Percentiles rank a stretch among this genome's conserved stretches.
Evolutionary conservation across 192 early-diverging fungal genomes (phyloP).

Genomic region (Umbelopsis sp.): DNA sequence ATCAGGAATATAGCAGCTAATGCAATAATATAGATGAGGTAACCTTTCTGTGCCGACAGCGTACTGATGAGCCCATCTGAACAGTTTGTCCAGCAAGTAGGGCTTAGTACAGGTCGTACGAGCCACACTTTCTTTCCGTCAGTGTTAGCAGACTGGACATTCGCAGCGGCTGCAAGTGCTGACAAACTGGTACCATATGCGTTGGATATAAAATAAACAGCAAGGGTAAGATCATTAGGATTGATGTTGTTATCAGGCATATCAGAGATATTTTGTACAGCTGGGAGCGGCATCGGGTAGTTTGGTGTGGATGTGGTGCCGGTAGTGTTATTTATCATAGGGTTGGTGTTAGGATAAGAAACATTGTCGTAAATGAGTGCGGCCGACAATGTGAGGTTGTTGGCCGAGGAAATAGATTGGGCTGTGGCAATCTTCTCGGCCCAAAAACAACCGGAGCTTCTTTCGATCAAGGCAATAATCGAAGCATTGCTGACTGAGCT

Average conservation of each 20-base stretch:
- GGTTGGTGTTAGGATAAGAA: slow-evolving; percentile 10
- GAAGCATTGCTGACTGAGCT: slow-evolving; percentile 10
- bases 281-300: not conserved
- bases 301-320: not conserved
- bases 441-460: slow-evolving; percentile 30
- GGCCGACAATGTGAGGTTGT: slow-evolving; percentile 12
- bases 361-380: slow-evolving; percentile 28
- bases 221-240: not conserved
- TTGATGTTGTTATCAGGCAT: slow-evolving; percentile 32
- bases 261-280: not conserved
- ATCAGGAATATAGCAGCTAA: slow-evolving; percentile 28
- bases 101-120: not conserved
- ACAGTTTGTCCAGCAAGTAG: not conserved
- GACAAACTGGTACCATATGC: slow-evolving; percentile 22
- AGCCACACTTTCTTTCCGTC: not conserved
- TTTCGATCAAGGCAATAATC: slow-evolving; percentile 22
- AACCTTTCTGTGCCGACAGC: slow-evolving; percentile 7
- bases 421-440: slow-evolving; percentile 23
- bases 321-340: not conserved
- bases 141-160: not conserved
- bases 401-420: slow-evolving; percentile 10
- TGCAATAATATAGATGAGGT: slow-evolving; percentile 32
- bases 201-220: slow-evolving; percentile 29
- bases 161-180: not conserved
- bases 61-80: not conserved